phyloP scores from a whole-genome alignment of 2,329 filamentous ascomycete species.

The Amauroascus verrucosus region DNA sequence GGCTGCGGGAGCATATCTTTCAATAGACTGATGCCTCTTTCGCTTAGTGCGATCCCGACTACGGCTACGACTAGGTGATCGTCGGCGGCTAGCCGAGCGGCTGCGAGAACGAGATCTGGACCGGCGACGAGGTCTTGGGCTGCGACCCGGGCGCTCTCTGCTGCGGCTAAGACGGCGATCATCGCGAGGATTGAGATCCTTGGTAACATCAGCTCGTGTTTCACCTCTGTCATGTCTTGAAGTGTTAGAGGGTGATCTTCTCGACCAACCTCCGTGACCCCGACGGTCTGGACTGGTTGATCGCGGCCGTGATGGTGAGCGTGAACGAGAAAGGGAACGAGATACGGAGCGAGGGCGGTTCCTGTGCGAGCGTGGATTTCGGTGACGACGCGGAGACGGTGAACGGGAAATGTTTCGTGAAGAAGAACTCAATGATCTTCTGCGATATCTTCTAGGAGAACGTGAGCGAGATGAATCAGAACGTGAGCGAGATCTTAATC shows the following conservation, averaged over 20 bases:
- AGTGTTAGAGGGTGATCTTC: constrained; percentile 37
- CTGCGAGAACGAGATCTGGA: constrained; percentile 22
- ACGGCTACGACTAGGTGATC: constrained; percentile 25
- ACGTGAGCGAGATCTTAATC: constrained; percentile 41
- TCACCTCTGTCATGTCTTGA: constrained; percentile 34
- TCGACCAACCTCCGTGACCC: constrained; percentile 27
- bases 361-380: constrained; percentile 22
- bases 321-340: constrained; percentile 29
- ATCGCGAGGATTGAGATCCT: constrained; percentile 36
- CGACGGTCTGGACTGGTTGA: constrained; percentile 25
- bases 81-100: constrained; percentile 25
- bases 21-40: constrained; percentile 37
- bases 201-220: constrained; percentile 42
- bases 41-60: constrained; percentile 24
- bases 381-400: constrained; percentile 25
- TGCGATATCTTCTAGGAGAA: constrained; percentile 42
- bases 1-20: constrained; percentile 36
- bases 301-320: constrained; percentile 27
- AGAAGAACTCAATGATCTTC: constrained; percentile 31
- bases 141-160: constrained; percentile 26
- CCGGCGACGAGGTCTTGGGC: constrained; percentile 20
- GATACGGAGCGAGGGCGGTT: constrained; percentile 27
- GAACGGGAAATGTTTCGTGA: constrained; percentile 31
- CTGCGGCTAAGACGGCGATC: constrained; percentile 34
- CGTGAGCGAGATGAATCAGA: constrained; percentile 46